A percentile compares a stretch with the other conserved stretches of the same genome.
Conservation (phyloP, 495 filamentous ascomycete species). For the Xylaria longipes region DNA sequence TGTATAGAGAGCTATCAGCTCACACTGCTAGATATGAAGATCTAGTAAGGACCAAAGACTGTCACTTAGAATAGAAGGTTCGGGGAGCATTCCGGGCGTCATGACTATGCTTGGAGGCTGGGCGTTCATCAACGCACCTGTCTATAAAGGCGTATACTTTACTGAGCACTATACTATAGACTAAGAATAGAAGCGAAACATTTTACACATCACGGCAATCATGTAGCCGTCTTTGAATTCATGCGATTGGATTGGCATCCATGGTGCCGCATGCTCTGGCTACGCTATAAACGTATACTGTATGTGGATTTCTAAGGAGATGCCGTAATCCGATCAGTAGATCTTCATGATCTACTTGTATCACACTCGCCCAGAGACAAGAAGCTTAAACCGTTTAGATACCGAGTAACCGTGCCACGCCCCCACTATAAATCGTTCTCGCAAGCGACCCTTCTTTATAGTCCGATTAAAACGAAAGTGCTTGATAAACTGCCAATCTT, state of each 20-base stretch:
- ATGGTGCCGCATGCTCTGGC: not conserved
- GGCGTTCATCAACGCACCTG: not conserved
- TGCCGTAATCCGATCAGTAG: not conserved
- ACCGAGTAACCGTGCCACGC: no score
- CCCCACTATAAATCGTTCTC: no score
- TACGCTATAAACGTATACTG: not conserved
- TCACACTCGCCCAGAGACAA: constrained; percentile 7
- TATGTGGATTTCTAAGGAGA: not conserved
- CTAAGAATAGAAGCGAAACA: constrained; percentile 15
- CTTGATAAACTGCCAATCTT: constrained; percentile 16
- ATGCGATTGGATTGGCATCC: constrained; percentile 10
- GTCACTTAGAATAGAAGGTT: constrained; percentile 2
- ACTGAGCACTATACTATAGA: not conserved
- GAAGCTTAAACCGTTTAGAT: not conserved
- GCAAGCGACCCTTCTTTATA: no score
- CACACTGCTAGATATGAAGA: not conserved
- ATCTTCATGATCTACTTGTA: constrained; percentile 21
- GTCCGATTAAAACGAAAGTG: not conserved
- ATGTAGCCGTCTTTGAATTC: not conserved
- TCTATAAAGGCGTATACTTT: not conserved
- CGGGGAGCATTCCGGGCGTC: not conserved
- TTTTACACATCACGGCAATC: constrained; percentile 16
- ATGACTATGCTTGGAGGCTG: not conserved
- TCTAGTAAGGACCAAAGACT: not conserved
- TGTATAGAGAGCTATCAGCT: not conserved